Evolutionary conservation across 805 yeast genomes (phyloP), one percentile per base, ranked within the genome.

Genomic region (Pichia cephalocereana): DNA sequence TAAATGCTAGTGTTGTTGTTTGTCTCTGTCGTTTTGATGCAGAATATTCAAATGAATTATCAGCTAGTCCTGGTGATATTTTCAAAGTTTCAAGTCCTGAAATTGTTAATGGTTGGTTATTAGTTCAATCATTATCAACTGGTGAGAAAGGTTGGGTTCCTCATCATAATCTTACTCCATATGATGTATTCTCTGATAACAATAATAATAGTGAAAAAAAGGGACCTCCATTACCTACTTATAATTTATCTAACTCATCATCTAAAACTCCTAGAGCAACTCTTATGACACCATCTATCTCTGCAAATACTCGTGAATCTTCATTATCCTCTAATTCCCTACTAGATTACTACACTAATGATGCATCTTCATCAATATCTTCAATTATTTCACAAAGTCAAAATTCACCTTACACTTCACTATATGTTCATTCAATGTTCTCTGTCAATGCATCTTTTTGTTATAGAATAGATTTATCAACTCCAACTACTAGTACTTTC

Each of bases 81-180:
- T 61, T 79, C 28, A 78, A 75, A 55, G 59, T 79, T 19, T 51
- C 77, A 6, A 73, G 73, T 45, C 61, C 73, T 39, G 69, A 66
- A 40, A 73, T 47, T 1, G 31, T 73, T 1, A 71, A 73, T 54
- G 83, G 82, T 2, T 77, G 82, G 80, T 59, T 78, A 2, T 58
- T 76, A 40, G 83, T 76, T 9, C 77, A 77, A 57, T 72, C 76
- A n/a, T 69, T 79, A 34, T 76, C 75, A 40, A 66, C 70, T 31
- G 60, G 66, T 6, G 60, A 58, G 5, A 72, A 76, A 1, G 83
- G 83, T 1, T 61, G 78, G 48, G 70, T 79, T 2, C 83, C 83
- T 1, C 72, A 77, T 2, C 64, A 70, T 36, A 74, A 72, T 54
- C 53, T 57, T 11, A 49, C 46, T 40, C 43, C 48, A 12, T 36